Conservation (phyloP, 768 basidiomycete species). For the Pleurotus djamor region DNA sequence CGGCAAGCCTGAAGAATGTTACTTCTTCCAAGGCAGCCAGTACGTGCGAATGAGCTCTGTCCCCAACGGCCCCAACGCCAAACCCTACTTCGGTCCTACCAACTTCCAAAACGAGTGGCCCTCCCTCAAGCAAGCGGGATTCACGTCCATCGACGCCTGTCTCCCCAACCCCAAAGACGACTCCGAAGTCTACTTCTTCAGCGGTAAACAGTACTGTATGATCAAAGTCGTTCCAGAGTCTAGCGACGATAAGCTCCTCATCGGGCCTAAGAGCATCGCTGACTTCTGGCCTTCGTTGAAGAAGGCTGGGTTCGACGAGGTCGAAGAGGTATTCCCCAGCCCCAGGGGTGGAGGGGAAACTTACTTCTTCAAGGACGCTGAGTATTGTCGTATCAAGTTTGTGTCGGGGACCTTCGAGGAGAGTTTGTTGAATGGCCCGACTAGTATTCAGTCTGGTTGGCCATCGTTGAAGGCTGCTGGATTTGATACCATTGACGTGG, state of each 20-base stretch:
- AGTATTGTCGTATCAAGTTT: neutral
- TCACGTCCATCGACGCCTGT: neutral
- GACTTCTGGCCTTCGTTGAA: conserved; percentile 1
- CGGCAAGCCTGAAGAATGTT: neutral
- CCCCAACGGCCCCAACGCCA: neutral
- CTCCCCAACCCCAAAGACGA: neutral
- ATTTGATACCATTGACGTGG: conserved; percentile 1
- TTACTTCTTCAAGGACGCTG: conserved; percentile 1
- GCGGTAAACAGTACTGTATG: neutral
- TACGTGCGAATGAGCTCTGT: neutral
- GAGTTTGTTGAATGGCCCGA: neutral
- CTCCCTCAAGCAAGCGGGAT: conserved; percentile 2
- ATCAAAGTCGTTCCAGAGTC: conserved; percentile 5
- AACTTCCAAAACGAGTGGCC: conserved; percentile 1
- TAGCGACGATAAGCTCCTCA: neutral
- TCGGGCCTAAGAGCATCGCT: neutral
- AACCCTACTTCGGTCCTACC: neutral
- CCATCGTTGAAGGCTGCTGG: neutral
- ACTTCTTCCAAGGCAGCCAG: conserved; percentile 5
- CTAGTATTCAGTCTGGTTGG: neutral
- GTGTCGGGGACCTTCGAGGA: neutral
- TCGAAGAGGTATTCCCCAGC: neutral
- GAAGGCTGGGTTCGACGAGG: neutral
- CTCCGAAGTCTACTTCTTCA: conserved; percentile 6
- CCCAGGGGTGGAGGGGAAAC: neutral